phyloP scores from a whole-genome alignment of 2,329 filamentous ascomycete genomes.

The Ophiostoma sp. region DNA sequence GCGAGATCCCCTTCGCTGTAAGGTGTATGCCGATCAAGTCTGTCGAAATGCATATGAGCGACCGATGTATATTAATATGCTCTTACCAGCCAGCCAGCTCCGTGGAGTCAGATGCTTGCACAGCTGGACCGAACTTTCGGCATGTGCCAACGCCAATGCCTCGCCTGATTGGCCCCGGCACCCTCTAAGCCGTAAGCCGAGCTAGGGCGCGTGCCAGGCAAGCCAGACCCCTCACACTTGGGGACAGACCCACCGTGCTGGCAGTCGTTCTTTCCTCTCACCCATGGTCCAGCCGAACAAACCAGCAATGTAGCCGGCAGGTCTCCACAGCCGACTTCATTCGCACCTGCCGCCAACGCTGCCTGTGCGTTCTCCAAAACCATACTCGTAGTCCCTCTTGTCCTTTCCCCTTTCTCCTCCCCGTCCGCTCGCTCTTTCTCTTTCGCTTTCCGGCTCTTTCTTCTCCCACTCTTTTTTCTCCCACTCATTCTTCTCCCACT shows the following conservation, averaged over 20 bases:
- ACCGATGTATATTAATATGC: too few species aligned
- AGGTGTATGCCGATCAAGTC: too few species aligned
- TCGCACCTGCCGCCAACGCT: constrained; percentile 2
- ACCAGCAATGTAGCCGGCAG: constrained; percentile 11
- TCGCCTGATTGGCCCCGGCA: constrained; percentile 18
- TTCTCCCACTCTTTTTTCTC: background rate
- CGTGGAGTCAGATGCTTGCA: background rate
- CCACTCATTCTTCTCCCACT: background rate
- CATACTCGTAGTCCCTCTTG: background rate
- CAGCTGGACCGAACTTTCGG: constrained; percentile 5
- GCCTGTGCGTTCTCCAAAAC: constrained; percentile 5
- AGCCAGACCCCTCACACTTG: constrained; percentile 15
- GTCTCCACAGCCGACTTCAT: constrained; percentile 18
- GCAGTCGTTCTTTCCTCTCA: constrained; percentile 14
- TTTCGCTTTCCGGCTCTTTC: too few species aligned
- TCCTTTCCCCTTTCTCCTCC: background rate
- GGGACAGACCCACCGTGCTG: constrained; percentile 14
- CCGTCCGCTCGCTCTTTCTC: background rate
- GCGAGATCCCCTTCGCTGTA: too few species aligned
- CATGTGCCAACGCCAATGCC: constrained; percentile 11
- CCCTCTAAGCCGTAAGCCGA: constrained; percentile 22
- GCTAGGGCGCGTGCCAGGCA: constrained; percentile 13
- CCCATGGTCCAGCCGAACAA: constrained; percentile 18
- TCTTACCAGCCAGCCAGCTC: background rate
- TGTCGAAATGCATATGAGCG: too few species aligned